These are phyloP conservation scores for Jatropha multifida DNA, from an alignment of 441 rosid genomes.

Conservation along the genomic window DNA sequence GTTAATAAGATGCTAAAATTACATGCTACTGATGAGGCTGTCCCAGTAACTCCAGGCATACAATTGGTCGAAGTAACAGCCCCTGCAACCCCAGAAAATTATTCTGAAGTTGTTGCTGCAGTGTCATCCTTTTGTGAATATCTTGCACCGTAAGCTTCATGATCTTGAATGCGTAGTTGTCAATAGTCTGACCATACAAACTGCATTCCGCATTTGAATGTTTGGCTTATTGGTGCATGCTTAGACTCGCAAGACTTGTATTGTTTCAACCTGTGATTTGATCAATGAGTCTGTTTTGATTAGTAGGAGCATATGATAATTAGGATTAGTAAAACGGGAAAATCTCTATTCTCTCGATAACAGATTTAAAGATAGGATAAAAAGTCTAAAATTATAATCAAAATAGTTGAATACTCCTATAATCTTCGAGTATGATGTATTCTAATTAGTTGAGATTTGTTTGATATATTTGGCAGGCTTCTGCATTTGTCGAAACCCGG, in stretches of 20 bases:
- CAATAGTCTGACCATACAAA: not conserved
- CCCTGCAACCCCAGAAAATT: slow-evolving; percentile 85
- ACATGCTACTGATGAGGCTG: slow-evolving; percentile 88
- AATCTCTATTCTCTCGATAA: not conserved
- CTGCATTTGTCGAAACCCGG: slow-evolving; percentile 88
- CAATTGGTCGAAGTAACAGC: slow-evolving; percentile 96
- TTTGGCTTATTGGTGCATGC: not conserved
- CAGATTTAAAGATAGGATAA: not conserved
- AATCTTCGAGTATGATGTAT: not conserved
- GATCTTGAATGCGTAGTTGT: not conserved
- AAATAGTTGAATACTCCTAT: not conserved
- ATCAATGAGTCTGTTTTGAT: not conserved
- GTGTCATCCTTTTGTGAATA: slow-evolving; percentile 93
- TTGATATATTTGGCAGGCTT: slow-evolving; percentile 48
- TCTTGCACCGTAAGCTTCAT: slow-evolving; percentile 78
- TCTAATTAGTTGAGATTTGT: slow-evolving; percentile 1
- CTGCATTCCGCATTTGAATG: not conserved
- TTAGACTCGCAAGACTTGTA: not conserved
- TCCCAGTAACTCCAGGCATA: slow-evolving; percentile 92
- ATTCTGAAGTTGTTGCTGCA: slow-evolving; percentile 74
- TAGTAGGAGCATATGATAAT: not conserved
- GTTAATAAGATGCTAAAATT: slow-evolving; percentile 80
- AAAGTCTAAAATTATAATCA: not conserved
- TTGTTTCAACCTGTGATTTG: too few species aligned
- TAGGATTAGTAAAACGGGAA: not conserved